Conservation (phyloP, 495 filamentous ascomycete species). For the Tuber microsphaerosporum region DNA sequence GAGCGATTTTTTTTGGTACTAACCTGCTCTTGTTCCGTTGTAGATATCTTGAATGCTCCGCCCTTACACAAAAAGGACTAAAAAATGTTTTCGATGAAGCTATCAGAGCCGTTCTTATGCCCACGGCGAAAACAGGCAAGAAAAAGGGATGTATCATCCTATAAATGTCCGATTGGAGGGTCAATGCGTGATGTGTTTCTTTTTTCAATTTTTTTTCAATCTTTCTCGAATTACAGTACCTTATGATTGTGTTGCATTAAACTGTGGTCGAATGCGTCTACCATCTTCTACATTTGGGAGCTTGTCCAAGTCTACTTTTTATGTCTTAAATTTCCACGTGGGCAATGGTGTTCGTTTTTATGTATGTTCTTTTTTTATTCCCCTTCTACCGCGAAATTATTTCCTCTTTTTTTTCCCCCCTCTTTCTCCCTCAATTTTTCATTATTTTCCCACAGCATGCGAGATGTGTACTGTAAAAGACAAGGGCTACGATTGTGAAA, state of each 20-base stretch:
- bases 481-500: background rate
- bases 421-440: conserved; percentile 18
- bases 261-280: background rate
- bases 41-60: conserved; percentile 98
- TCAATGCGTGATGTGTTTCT: background rate
- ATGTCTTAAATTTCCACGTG: conserved; percentile 35
- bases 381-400: conserved; percentile 24
- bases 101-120: conserved; percentile 52
- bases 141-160: conserved; percentile 28
- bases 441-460: conserved; percentile 11
- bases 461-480: conserved; percentile 1
- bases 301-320: conserved; percentile 22
- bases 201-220: background rate
- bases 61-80: conserved; percentile 85
- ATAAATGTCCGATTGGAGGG: conserved; percentile 14
- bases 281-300: background rate
- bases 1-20: background rate
- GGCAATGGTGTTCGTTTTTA: conserved; percentile 36
- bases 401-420: conserved; percentile 16
- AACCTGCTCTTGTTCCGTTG: conserved; percentile 40
- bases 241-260: conserved; percentile 6
- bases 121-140: conserved; percentile 19
- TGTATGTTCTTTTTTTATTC: conserved; percentile 7
- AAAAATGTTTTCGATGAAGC: conserved; percentile 98
- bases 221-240: background rate